These are phyloP conservation scores for Tulasnella sp. DNA, from an alignment of 768 basidiomycete genomes.

Conservation along the genomic window DNA sequence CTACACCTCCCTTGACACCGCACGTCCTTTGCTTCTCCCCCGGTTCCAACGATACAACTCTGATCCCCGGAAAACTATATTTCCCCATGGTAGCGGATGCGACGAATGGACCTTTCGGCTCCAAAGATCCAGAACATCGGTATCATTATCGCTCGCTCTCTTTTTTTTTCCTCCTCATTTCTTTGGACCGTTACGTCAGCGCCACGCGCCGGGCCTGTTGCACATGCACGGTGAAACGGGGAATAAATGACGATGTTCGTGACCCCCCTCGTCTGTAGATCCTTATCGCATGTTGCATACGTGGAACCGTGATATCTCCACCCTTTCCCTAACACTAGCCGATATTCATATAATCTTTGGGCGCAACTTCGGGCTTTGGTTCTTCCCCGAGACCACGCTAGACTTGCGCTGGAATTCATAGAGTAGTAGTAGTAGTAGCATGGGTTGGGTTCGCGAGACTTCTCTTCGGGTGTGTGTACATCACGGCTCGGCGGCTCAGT, in stretches of 20 bases:
- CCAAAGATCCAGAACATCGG: background rate
- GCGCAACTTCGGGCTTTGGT: background rate
- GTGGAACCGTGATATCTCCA: too few relatives aligned
- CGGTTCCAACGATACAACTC: background rate
- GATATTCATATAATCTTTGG: background rate
- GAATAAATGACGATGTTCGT: background rate
- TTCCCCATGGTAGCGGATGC: background rate
- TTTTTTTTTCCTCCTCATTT: too few relatives aligned
- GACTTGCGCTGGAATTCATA: background rate
- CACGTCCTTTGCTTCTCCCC: background rate
- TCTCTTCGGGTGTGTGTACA: background rate
- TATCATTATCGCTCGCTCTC: too few relatives aligned
- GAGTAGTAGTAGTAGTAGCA: too few relatives aligned
- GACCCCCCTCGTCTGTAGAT: background rate
- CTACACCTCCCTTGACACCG: too few relatives aligned
- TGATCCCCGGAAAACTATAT: background rate
- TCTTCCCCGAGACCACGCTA: background rate
- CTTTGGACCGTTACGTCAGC: background rate
- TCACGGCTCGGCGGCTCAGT: background rate
- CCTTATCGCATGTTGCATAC: background rate
- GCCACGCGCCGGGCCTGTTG: background rate
- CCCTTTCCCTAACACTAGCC: too few relatives aligned
- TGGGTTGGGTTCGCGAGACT: background rate
- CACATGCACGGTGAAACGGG: background rate
- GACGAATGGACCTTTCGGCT: background rate